Evolutionary conservation across 805 yeast species (phyloP).

Genomic region (Lipomyces mesembrius): DNA sequence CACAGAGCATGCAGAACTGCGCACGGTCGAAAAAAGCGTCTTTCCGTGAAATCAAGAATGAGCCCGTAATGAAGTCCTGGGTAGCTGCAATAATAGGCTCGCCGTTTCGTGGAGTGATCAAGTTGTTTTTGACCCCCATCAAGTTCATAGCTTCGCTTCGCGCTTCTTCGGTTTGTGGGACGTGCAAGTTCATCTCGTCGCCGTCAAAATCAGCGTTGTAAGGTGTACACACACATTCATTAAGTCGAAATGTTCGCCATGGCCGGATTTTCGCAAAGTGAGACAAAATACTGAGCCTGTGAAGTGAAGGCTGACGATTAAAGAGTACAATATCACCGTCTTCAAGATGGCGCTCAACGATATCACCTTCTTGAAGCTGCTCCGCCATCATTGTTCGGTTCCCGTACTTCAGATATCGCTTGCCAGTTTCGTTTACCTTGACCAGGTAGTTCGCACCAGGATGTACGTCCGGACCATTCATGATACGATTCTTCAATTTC

Average conservation of each 20-base stretch:
- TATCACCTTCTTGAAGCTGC: conserved; percentile 80
- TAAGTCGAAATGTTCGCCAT: conserved; percentile 95
- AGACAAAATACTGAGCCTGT: conserved; percentile 88
- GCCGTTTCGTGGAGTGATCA: conserved; percentile 95
- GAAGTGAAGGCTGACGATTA: conserved; percentile 97
- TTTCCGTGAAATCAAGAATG: conserved; percentile 87
- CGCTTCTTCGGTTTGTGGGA: conserved; percentile 98
- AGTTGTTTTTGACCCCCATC: conserved; percentile 96
- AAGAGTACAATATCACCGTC: conserved; percentile 96
- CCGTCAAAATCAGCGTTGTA: conserved; percentile 99
- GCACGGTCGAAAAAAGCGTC: conserved; percentile 93
- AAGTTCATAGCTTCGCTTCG: conserved; percentile 97
- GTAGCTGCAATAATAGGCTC: conserved; percentile 99
- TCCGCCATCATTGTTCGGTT: conserved; percentile 78
- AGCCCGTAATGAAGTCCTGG: conserved; percentile 98
- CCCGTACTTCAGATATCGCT: conserved; percentile 88
- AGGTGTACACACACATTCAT: conserved; percentile 99
- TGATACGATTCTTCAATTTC: conserved; percentile 72
- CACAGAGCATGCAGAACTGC: conserved; percentile 74
- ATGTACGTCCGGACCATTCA: conserved; percentile 84
- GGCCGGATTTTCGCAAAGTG: conserved; percentile 97
- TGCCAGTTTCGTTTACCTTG: conserved; percentile 80
- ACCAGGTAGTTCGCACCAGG: conserved; percentile 94
- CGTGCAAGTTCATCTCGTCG: conserved; percentile 98
- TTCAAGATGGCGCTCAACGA: conserved; percentile 94